These are phyloP conservation scores for Spergularia marina DNA, from an alignment of 148 eudicot genomes.

Conservation along the genomic window DNA sequence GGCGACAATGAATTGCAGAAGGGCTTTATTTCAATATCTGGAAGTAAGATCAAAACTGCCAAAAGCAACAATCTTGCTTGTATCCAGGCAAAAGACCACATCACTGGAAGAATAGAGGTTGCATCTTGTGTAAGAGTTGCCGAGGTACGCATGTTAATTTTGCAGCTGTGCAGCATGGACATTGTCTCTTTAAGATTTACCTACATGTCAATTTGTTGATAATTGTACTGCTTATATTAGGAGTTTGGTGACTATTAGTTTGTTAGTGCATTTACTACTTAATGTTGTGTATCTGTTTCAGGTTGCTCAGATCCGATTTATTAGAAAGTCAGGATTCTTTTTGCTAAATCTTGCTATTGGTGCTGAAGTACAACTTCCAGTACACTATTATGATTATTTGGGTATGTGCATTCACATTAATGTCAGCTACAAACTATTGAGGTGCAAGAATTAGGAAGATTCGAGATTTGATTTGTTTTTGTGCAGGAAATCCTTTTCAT, in stretches of 20 bases:
- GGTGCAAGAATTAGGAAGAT: constrained; percentile 5
- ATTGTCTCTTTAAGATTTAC: background rate
- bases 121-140: constrained; percentile 85
- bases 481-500: constrained; percentile 66
- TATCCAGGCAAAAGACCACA: constrained; percentile 69
- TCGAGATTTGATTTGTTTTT: constrained; percentile 17
- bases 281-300: constrained; percentile 23
- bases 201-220: background rate
- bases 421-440: constrained; percentile 2
- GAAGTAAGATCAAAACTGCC: constrained; percentile 56
- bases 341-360: constrained; percentile 60
- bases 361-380: constrained; percentile 57
- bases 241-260: background rate
- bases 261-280: background rate
- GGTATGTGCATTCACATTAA: constrained; percentile 32
- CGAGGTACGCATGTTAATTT: constrained; percentile 43
- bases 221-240: background rate
- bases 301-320: constrained; percentile 75
- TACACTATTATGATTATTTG: constrained; percentile 53
- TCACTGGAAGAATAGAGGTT: constrained; percentile 66
- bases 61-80: constrained; percentile 62
- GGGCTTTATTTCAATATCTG: constrained; percentile 46
- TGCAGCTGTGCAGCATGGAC: constrained; percentile 1
- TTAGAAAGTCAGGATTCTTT: constrained; percentile 34
- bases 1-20: constrained; percentile 40